Evolutionary conservation across 73 alveolate species (phyloP), one percentile per base, ranked within the genome.

Genomic region (Breviolum minutum): DNA sequence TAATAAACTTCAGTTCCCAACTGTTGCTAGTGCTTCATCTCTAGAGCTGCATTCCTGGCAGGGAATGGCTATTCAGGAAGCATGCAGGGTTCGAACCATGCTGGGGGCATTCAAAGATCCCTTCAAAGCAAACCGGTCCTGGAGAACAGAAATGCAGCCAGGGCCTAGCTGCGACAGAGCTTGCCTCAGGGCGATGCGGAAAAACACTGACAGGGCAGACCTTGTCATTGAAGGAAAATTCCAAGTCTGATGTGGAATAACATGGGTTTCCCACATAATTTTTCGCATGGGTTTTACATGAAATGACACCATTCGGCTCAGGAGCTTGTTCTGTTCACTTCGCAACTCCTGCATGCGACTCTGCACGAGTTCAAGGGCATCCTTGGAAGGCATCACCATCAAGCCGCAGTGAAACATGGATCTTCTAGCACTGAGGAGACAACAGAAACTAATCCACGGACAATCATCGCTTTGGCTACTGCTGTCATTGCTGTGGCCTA

Each of bases 401-500:
- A 19, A 54, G 32, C 40, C 32, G 32, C 83, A 13, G 20, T 32
- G 20, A 24, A 14, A 14, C 83, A 10, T 10, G 54, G 54, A 40
- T 40, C 54, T 14, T 73, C 83, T 19, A 14, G 83, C 83, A 5
- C 73, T 61, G 73, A 29, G 83, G 24, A 66, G 22, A 70, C 11
- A 19, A 61, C 95, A 24, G 95, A 66, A 30, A 32, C 30, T 27
- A 90, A 87, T n/a, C 96, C 96, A 22, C 96, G 87, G 26, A 71
- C 87, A 20, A 90, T 71, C 96, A 90, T 90, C 32, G 96, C 96
- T 69, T 90, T 90, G 29, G 85, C 96, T 87, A 90, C 96, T 20
- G 96, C 96, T 19, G 96, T 90, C 87, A 90, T 73, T n/a, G 96
- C 96, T 63, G 96, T 90, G 68, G 95, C 95, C 95, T 88, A 27